Base-by-base conservation (phyloP, 139 green algal genomes). In the Tetraselmis chui region DNA sequence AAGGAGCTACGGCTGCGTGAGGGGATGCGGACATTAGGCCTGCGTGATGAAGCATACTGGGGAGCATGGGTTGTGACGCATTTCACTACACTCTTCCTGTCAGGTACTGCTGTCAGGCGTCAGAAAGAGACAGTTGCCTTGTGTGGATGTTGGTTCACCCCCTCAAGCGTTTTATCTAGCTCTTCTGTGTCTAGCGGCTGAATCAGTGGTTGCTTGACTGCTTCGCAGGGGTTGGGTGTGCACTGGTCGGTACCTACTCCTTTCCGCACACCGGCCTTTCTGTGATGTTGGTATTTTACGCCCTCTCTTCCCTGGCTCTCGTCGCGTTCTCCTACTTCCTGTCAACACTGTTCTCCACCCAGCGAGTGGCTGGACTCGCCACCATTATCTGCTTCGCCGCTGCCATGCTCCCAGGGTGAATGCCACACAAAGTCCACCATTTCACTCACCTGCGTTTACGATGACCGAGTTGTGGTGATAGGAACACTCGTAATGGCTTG, bases 1-100 rank as follows among this genome's bases (percentile, higher is more conserved):
- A 94, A 93, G 88, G 93, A 96, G 88, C 87, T 96, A 83, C 80
- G 91, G 75, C 88, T 96, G 85, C 79, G 93, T 29, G 93, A 96
- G 86, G 92, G 90, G 67, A 95, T 96, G 93, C 82, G 86, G 25
- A 88, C 94, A 29, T 32, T 95, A 74, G 92, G 93, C 0, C 86
- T 95, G 30, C 88, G 87, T 83, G 90, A 93, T n/a, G 82, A 74
- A 1, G 84, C 90, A 5, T 95, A 94, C 80, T 95, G 91, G 91
- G 30, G 29, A 2, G 91, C 87, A 24, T 96, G 93, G 93, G 88
- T 85, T 1, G 59, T 94, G 23, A 93, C 91, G 0, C 90, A 96
- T 85, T 92, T 84, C 82, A 27, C 79, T 23, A 85, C 84, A 25
- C 86, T 95, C 85, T 84, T 86, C 2, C 29, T 88, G 0, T 91